These are phyloP conservation scores for Talaromyces stipitatus DNA, from an alignment of 495 filamentous ascomycete species.

Conservation along the genomic window DNA sequence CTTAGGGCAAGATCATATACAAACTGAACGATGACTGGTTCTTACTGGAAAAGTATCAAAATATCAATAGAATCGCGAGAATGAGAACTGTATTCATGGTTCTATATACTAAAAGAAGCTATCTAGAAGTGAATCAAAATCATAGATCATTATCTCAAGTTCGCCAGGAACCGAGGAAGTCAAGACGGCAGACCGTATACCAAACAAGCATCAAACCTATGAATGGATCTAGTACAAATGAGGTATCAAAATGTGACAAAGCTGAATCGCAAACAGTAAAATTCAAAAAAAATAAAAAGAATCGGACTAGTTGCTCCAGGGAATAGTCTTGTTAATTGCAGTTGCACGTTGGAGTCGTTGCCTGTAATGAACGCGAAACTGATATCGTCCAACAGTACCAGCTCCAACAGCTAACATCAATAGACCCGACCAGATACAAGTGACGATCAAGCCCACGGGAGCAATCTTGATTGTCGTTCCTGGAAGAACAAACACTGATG, in stretches of 20 bases:
- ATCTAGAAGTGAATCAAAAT: not conserved
- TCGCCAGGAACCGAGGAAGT: not conserved
- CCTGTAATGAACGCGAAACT: conserved; percentile 55
- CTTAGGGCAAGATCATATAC: not conserved
- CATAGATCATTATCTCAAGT: not conserved
- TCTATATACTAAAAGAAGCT: no score
- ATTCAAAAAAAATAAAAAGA: not conserved
- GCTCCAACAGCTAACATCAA: conserved; percentile 49
- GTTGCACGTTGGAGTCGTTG: conserved; percentile 32
- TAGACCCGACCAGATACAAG: conserved; percentile 49
- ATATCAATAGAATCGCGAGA: not conserved
- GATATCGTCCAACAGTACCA: conserved; percentile 55
- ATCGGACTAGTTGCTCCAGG: not conserved
- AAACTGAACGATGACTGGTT: not conserved
- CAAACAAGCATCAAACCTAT: not conserved
- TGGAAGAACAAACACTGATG: conserved; percentile 50
- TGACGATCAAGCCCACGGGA: conserved; percentile 61
- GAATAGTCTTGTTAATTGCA: not conserved
- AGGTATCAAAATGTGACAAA: not conserved
- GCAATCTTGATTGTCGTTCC: conserved; percentile 60
- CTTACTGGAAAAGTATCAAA: not conserved
- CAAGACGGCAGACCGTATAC: no score
- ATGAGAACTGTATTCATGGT: not conserved
- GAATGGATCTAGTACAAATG: not conserved
- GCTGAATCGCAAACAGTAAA: not conserved